These are phyloP conservation scores for Lactifluus pinguis DNA, from an alignment of 768 basidiomycete genomes.

Conservation along the genomic window DNA sequence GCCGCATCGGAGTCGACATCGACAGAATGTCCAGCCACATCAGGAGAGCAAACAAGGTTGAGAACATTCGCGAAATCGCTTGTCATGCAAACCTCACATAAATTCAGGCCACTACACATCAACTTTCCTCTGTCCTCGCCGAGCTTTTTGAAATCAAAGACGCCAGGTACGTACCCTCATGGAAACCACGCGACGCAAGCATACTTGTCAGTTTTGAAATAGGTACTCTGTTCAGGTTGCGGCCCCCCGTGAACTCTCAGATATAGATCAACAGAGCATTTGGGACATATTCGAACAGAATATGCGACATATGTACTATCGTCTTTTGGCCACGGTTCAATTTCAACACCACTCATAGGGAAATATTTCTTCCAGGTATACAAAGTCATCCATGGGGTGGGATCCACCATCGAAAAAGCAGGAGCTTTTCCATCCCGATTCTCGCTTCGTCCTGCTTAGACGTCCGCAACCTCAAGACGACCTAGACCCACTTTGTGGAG, in stretches of 20 bases:
- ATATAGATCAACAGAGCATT: background rate
- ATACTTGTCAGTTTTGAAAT: background rate
- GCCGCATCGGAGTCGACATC: too few relatives aligned
- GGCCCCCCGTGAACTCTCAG: slow-evolving; percentile 3
- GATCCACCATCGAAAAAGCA: slow-evolving; percentile 42
- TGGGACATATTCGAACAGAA: slow-evolving; percentile 16
- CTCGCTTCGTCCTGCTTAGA: slow-evolving; percentile 50
- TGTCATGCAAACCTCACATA: background rate
- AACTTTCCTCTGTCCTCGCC: slow-evolving; percentile 3
- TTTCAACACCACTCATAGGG: slow-evolving; percentile 22
- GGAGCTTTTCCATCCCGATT: slow-evolving; percentile 51
- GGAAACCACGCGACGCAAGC: background rate
- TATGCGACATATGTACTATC: slow-evolving; percentile 13
- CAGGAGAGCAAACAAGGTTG: slow-evolving; percentile 17
- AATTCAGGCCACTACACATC: slow-evolving; percentile 6
- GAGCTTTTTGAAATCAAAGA: background rate
- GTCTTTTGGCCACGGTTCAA: background rate
- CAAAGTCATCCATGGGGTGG: slow-evolving; percentile 57
- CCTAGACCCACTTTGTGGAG: slow-evolving; percentile 16
- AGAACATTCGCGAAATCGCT: background rate
- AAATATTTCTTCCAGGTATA: slow-evolving; percentile 35
- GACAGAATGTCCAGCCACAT: slow-evolving; percentile 12
- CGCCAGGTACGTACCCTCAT: background rate
- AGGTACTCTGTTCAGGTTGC: slow-evolving; percentile 11
- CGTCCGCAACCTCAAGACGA: background rate